phyloP scores from a whole-genome alignment of 2,329 filamentous ascomycete genomes.

The Aspergillus piperis region DNA sequence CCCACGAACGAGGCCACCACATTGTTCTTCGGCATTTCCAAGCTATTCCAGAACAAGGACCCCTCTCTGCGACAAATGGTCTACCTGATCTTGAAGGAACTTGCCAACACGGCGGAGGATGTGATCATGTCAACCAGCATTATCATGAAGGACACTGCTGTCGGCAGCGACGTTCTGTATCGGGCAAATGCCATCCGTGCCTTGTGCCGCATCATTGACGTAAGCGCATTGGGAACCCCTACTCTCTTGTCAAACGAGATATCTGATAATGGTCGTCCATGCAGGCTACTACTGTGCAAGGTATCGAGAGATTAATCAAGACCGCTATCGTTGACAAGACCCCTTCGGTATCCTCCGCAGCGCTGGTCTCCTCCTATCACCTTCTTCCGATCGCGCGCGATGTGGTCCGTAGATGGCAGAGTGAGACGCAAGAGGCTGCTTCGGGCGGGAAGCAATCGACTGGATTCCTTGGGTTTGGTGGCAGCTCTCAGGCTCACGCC shows the following conservation, averaged over 20 bases:
- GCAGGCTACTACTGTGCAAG: conserved; percentile 90
- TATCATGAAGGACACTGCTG: conserved; percentile 99
- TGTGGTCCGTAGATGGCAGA: conserved; percentile 96
- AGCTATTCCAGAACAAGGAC: conserved; percentile 99
- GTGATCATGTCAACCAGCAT: conserved; percentile 99
- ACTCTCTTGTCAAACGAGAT: background rate
- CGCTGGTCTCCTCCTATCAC: conserved; percentile 95
- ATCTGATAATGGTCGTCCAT: conserved; percentile 18
- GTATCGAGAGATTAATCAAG: conserved; percentile 97
- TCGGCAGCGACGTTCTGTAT: conserved; percentile 90
- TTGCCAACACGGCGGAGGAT: conserved; percentile 92
- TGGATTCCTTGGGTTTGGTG: conserved; percentile 91
- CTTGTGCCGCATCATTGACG: conserved; percentile 94
- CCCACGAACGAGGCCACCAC: conserved; percentile 96
- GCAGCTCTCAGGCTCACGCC: conserved; percentile 69
- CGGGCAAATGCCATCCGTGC: conserved; percentile 94
- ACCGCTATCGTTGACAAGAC: conserved; percentile 99
- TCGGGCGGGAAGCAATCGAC: conserved; percentile 84
- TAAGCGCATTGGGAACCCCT: conserved; percentile 47
- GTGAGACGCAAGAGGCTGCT: conserved; percentile 95
- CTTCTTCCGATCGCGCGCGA: conserved; percentile 94
- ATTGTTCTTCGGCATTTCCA: conserved; percentile 98
- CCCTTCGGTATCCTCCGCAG: conserved; percentile 92
- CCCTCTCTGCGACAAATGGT: conserved; percentile 98
- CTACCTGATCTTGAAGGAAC: conserved; percentile 96